Conservation (phyloP, 257 asterid genomes). For the Fraxinus americana region DNA sequence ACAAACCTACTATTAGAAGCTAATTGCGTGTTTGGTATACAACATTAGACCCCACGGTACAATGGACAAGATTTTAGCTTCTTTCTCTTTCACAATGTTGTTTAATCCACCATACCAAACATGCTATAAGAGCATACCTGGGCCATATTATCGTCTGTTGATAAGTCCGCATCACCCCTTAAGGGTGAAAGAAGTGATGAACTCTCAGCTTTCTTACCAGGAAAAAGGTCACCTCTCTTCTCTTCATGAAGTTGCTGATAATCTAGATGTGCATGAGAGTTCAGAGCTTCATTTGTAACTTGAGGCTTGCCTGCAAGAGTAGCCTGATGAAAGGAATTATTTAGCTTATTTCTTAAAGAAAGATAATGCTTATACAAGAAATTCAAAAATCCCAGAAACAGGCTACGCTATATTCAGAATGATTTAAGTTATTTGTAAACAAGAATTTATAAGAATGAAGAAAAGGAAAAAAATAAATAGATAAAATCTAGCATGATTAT, state of each 20-base stretch:
- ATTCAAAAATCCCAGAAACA: constrained; percentile 15
- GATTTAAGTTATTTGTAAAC: constrained; percentile 14
- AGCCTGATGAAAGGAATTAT: constrained; percentile 38
- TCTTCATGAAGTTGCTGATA: constrained; percentile 26
- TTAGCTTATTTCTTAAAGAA: not conserved
- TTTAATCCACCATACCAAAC: not conserved
- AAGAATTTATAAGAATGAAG: not conserved
- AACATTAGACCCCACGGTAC: not conserved
- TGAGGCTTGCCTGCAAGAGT: constrained; percentile 35
- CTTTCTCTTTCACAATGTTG: not conserved
- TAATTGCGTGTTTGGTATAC: not conserved
- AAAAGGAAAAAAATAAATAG: not conserved
- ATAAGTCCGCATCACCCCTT: constrained; percentile 41
- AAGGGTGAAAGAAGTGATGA: constrained; percentile 34
- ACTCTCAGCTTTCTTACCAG: constrained; percentile 45
- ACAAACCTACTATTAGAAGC: constrained; percentile 3
- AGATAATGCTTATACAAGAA: constrained; percentile 3
- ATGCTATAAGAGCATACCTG: constrained; percentile 45
- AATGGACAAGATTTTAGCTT: not conserved
- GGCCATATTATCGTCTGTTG: constrained; percentile 52
- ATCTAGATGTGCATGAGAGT: constrained; percentile 31
- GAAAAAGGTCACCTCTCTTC: constrained; percentile 23
- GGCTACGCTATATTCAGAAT: not conserved
- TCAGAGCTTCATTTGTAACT: constrained; percentile 28
- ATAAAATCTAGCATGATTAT: constrained; percentile 2